Evolutionary conservation across 2,329 filamentous ascomycete species (phyloP).

Genomic region (Fusarium gaditjirri): DNA sequence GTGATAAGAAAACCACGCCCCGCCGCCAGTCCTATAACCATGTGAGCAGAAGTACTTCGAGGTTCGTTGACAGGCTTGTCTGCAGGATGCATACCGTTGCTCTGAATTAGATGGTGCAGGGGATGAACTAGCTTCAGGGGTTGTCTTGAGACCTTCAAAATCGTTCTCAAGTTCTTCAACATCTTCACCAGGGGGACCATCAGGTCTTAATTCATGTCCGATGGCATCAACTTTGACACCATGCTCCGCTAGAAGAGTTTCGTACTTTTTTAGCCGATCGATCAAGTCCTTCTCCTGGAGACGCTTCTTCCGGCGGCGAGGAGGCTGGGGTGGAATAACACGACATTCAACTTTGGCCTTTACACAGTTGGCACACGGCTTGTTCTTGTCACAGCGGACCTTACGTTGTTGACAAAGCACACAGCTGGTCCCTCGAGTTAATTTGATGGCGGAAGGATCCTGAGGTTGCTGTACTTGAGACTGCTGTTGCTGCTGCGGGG

Average conservation of each 20-base stretch:
- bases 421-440: constrained; percentile 72
- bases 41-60: constrained; percentile 17
- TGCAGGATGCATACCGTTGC: constrained; percentile 41
- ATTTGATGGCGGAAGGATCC: constrained; percentile 61
- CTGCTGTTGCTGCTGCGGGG: constrained; percentile 40
- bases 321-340: constrained; percentile 66
- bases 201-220: constrained; percentile 56
- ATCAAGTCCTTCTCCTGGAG: constrained; percentile 77
- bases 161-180: constrained; percentile 67
- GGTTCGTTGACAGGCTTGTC: not conserved
- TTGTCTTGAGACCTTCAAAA: constrained; percentile 65
- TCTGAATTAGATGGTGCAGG: constrained; percentile 45
- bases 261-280: constrained; percentile 75
- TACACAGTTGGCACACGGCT: constrained; percentile 76
- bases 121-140: constrained; percentile 57
- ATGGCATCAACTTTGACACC: constrained; percentile 76
- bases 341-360: constrained; percentile 71
- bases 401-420: constrained; percentile 81
- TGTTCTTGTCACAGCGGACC: constrained; percentile 77
- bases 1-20: constrained; percentile 61
- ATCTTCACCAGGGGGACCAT: constrained; percentile 56
- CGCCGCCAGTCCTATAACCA: constrained; percentile 27
- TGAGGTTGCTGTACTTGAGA: constrained; percentile 38
- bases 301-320: constrained; percentile 68
- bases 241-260: constrained; percentile 71